phyloP scores from a whole-genome alignment of 2,329 filamentous ascomycete genomes.

The Trichoderma harzianum region DNA sequence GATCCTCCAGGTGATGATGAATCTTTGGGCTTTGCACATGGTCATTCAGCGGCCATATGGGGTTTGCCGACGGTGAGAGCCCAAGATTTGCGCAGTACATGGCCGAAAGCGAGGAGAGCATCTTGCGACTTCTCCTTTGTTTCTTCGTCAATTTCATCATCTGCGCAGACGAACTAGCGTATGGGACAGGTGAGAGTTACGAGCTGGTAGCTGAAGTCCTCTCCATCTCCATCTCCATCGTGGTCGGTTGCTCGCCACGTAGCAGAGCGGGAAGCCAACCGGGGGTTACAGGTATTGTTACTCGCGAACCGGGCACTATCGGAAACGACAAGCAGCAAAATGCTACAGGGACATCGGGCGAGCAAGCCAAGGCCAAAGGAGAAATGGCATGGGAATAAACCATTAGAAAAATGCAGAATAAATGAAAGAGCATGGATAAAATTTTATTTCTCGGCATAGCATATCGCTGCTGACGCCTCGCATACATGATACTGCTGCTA shows the following conservation, averaged over 20 bases:
- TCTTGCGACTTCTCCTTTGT: not conserved
- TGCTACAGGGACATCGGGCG: not conserved
- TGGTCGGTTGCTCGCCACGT: slow-evolving; percentile 14
- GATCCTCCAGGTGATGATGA: not conserved
- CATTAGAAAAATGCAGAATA: not conserved
- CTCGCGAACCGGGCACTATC: slow-evolving; percentile 6
- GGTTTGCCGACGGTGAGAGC: slow-evolving; percentile 16
- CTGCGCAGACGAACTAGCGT: not conserved
- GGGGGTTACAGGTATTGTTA: not conserved
- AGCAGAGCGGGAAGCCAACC: slow-evolving; percentile 16
- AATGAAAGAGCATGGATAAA: not conserved
- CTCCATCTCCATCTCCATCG: slow-evolving; percentile 3
- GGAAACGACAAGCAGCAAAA: slow-evolving; percentile 1
- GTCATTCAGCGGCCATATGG: slow-evolving; percentile 1
- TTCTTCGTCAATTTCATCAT: not conserved
- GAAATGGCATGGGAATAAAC: not conserved
- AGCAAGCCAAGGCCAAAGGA: not conserved
- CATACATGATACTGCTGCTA: slow-evolving; percentile 1
- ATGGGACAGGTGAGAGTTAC: not conserved
- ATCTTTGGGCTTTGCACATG: not conserved
- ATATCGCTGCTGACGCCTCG: slow-evolving; percentile 10
- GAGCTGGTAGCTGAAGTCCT: not conserved
- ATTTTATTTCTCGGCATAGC: slow-evolving; percentile 9
- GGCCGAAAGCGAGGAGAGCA: slow-evolving; percentile 4
- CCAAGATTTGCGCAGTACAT: slow-evolving; percentile 6